Base-by-base conservation (phyloP, 495 filamentous ascomycete species). In the Neurospora sp. region DNA sequence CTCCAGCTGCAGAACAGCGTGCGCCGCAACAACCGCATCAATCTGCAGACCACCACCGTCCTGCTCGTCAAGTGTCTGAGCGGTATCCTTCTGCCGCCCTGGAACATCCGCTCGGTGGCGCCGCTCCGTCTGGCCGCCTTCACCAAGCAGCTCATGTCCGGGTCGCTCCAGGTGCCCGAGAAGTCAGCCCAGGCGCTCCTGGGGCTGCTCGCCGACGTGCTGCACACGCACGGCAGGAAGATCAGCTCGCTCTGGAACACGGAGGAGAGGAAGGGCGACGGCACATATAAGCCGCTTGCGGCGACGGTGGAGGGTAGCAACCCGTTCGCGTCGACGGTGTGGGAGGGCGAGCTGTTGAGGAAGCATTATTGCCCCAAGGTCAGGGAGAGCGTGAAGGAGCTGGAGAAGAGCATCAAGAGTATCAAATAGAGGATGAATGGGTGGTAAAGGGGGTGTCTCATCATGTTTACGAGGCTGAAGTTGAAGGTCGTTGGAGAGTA, bases 1-100 rank as follows among this genome's bases (percentile, higher is more conserved):
- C 87, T 94, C 4, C 91, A 91, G 71, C 89, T 97, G 18, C 68
- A 70, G 27, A 86, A 91, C 74, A 77, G 81, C 68, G 83, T 81
- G 20, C 72, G 74, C 39, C 77, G 71, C 69, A 76, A 74, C 39
- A 42, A 75, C 44, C 65, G 77, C 75, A 88, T 99, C 82, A 98
- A 99, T 84, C 88, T 97, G 69, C 91, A 94, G 77, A 98, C 96
- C 0, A 96, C 93, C 1, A 93, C 91, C 14, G 94, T 97, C 41
- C 90, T 99, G 59, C 89, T 98, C 65, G 86, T 98, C 75, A 91
- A 93, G 65, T 93, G 92, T 71, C 86, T 99, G 8, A 89, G 91
- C 22, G 90, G 91, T 12, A 87, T 92, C 44, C 88, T 99, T 20
- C 86, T 90, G 35, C 93, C 93, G 3, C 86, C 88, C 8, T 85